Evolutionary conservation across 805 yeast genomes (phyloP), one percentile per base, ranked within the genome.

Genomic region (Candida vaughaniae): DNA sequence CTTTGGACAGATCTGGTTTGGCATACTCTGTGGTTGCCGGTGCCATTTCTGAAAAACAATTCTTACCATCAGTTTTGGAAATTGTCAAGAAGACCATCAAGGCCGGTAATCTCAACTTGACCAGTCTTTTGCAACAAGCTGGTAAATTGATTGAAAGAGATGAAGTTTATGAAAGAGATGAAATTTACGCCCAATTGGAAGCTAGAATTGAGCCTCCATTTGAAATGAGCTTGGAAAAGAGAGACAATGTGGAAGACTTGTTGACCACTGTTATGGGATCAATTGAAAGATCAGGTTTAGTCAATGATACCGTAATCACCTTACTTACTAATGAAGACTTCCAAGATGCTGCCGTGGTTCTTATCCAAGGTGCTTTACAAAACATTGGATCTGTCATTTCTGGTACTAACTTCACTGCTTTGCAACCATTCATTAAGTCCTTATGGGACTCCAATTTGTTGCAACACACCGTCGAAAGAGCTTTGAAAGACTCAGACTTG

Each of bases 161-260:
- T 25, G 27, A 38, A 19, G 11, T 38, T 11, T 27, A 35, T 20
- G 41, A 38, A 16, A 35, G 40, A 19, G 46, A 41, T 4, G 27
- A 36, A 17, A 36, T 41, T 16, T 31, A 37, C 16, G 35, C 29
- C 11, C 35, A 39, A 6, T 43, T 33, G 16, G 35, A 23, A 20
- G 29, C 11, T 10, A 25, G 22, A 16, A 22, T 42, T 26, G 34
- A 33, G 28, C 29, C 41, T 16, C 32, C 32, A 18, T 14, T n/a
- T 9, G 6, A 8, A 12, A 26, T 39, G 15, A 27, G 17, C 15
- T 17, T 43, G 17, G 30, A 36, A 28, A 58, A 48, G 37, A 55
- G 64, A 46, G 62, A 54, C 44, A 60, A 60, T 33, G 43, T 59
- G 30, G 57, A 51, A 33, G 62, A 58, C 29, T 55, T 60, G 40